Evolutionary conservation across 1,139 yeast species (phyloP).

Genomic region (Candida tunisiensis): DNA sequence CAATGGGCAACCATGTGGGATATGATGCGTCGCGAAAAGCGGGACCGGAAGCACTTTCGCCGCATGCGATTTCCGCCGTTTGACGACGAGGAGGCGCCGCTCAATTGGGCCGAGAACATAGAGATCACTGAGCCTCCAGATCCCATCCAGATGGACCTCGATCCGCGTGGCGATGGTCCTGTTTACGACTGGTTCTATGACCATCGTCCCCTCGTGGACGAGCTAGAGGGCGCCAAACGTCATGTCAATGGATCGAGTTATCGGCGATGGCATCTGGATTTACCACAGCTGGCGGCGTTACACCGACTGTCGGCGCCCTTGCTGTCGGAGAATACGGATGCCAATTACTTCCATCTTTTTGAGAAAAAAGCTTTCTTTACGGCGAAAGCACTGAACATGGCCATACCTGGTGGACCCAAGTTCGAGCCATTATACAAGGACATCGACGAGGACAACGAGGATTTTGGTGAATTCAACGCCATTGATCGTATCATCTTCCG

Average conservation of each 20-base stretch:
- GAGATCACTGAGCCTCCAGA: slow-evolving; percentile 59
- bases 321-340: slow-evolving; percentile 36
- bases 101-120: slow-evolving; percentile 65
- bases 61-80: slow-evolving; percentile 91
- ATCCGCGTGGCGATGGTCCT: slow-evolving; percentile 39
- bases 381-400: slow-evolving; percentile 74
- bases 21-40: slow-evolving; percentile 84
- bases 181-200: slow-evolving; percentile 72
- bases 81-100: slow-evolving; percentile 94
- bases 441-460: slow-evolving; percentile 50
- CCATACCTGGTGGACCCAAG: slow-evolving; percentile 92
- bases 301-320: slow-evolving; percentile 55
- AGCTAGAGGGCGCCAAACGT: no score
- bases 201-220: slow-evolving; percentile 52
- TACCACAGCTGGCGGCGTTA: slow-evolving; percentile 47
- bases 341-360: slow-evolving; percentile 50
- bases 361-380: slow-evolving; percentile 69
- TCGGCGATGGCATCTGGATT: slow-evolving; percentile 48
- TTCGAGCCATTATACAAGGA: slow-evolving; percentile 71
- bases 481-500: slow-evolving; percentile 77
- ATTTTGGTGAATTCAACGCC: slow-evolving; percentile 78
- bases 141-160: slow-evolving; percentile 47
- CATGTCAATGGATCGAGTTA: slow-evolving; percentile 66
- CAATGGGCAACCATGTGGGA: slow-evolving; percentile 95
- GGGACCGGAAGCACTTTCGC: slow-evolving; percentile 78